Conservation (phyloP, 1,139 yeast species). For the Geotrichum carabidarum region DNA sequence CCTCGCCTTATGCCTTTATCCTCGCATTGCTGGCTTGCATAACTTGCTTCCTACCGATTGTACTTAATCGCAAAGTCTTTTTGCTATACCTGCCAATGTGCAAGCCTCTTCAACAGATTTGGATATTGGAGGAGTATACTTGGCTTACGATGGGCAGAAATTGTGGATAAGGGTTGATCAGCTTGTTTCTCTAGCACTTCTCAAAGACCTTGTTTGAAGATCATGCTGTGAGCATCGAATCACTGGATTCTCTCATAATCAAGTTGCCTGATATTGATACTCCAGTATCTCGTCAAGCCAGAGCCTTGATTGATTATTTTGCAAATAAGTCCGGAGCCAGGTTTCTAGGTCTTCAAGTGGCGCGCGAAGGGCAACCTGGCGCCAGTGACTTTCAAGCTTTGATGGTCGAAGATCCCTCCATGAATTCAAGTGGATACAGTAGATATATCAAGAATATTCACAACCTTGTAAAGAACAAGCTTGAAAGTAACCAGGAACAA, state of each 20-base stretch:
- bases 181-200: constrained; percentile 59
- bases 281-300: constrained; percentile 62
- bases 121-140: constrained; percentile 70
- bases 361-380: constrained; percentile 64
- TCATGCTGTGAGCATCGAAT: constrained; percentile 43
- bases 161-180: constrained; percentile 68
- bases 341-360: constrained; percentile 51
- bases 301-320: constrained; percentile 53
- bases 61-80: constrained; percentile 41
- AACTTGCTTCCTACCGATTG: constrained; percentile 51
- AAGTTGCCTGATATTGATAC: constrained; percentile 71
- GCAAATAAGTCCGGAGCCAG: constrained; percentile 44
- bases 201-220: constrained; percentile 76
- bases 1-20: constrained; percentile 67
- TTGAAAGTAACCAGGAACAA: constrained; percentile 25
- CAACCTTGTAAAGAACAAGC: constrained; percentile 32
- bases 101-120: constrained; percentile 46
- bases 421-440: constrained; percentile 30
- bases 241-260: constrained; percentile 46
- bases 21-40: constrained; percentile 74
- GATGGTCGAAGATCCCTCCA: constrained; percentile 61
- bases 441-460: constrained; percentile 35
- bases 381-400: constrained; percentile 56
- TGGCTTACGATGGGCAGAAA: constrained; percentile 64
- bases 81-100: constrained; percentile 49